phyloP scores from a whole-genome alignment of 257 asterid species.

The Craterostigma plantagineum region DNA sequence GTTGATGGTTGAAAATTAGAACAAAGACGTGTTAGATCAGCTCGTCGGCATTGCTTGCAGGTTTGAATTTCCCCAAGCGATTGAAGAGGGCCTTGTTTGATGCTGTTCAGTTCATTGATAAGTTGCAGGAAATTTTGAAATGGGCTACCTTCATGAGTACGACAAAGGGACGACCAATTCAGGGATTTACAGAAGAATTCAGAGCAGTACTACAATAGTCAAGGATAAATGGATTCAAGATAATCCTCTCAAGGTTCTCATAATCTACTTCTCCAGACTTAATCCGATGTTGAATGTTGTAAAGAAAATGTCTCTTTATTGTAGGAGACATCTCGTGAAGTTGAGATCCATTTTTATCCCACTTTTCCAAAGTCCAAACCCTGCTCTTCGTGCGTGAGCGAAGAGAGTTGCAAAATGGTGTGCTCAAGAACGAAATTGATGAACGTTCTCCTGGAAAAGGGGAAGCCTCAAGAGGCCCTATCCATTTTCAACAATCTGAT shows the following conservation, averaged over 20 bases:
- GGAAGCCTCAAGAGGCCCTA: constrained; percentile 33
- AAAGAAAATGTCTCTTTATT: constrained; percentile 4
- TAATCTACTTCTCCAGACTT: not conserved
- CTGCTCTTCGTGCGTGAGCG: constrained; percentile 33
- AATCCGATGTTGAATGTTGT: not conserved
- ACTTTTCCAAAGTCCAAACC: constrained; percentile 16
- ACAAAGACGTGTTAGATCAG: too few species aligned
- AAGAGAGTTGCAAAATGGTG: constrained; percentile 33
- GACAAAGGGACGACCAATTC: constrained; percentile 10
- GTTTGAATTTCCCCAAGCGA: too few species aligned
- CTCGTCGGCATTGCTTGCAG: too few species aligned
- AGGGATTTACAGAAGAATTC: constrained; percentile 9
- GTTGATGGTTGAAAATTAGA: too few species aligned
- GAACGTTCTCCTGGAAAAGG: constrained; percentile 37
- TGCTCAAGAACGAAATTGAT: constrained; percentile 38
- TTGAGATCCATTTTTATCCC: constrained; percentile 21
- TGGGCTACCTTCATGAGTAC: constrained; percentile 19
- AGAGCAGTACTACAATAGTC: constrained; percentile 7
- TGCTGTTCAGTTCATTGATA: constrained; percentile 5
- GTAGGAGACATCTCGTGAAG: constrained; percentile 24
- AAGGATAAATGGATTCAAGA: constrained; percentile 11
- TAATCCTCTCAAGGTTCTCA: constrained; percentile 10
- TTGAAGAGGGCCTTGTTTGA: not conserved
- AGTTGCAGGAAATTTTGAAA: constrained; percentile 4
- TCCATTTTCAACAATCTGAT: constrained; percentile 33